Percentiles rank a stretch among this genome's conserved stretches.
phyloP scores from a whole-genome alignment of 352 stramenopile genomes.

The Pythium guiyangense region DNA sequence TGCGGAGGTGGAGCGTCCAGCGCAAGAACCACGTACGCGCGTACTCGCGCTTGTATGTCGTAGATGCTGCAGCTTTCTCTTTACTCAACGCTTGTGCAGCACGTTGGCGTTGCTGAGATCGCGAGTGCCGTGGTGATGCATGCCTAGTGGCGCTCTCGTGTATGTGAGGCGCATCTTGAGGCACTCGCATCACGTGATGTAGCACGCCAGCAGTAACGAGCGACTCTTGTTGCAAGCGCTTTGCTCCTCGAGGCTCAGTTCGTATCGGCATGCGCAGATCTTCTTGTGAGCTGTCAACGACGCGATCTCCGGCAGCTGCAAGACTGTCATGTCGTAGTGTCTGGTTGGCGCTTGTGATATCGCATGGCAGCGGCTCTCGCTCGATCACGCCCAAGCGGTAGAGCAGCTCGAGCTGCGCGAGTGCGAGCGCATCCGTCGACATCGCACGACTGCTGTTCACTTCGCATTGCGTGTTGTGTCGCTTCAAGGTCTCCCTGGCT shows the following conservation, averaged over 20 bases:
- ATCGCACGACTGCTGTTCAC: not conserved
- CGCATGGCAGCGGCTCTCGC: constrained; percentile 9
- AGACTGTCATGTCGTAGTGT: not conserved
- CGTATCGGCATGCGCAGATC: too few species aligned
- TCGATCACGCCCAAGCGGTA: constrained; percentile 42
- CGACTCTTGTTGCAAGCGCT: too few species aligned
- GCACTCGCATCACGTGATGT: too few species aligned
- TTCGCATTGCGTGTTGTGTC: not conserved
- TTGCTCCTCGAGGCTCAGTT: too few species aligned
- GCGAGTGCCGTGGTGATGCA: too few species aligned
- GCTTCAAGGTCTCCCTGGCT: not conserved
- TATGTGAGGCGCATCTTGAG: too few species aligned
- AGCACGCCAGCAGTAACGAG: too few species aligned
- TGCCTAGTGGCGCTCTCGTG: too few species aligned
- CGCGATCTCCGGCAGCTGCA: not conserved
- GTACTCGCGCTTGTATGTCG: not conserved
- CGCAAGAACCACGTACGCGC: constrained; percentile 21
- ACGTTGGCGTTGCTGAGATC: too few species aligned
- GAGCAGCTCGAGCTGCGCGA: constrained; percentile 45
- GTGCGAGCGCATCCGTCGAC: constrained; percentile 16
- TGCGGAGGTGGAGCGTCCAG: constrained; percentile 24
- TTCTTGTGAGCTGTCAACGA: too few species aligned
- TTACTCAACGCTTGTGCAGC: not conserved
- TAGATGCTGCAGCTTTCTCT: not conserved
- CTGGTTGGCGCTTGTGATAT: not conserved